A percentile compares a stretch with the other conserved stretches of the same genome.
phyloP scores from a whole-genome alignment of 2,329 filamentous ascomycete species.

The Delphinella strobiligena region DNA sequence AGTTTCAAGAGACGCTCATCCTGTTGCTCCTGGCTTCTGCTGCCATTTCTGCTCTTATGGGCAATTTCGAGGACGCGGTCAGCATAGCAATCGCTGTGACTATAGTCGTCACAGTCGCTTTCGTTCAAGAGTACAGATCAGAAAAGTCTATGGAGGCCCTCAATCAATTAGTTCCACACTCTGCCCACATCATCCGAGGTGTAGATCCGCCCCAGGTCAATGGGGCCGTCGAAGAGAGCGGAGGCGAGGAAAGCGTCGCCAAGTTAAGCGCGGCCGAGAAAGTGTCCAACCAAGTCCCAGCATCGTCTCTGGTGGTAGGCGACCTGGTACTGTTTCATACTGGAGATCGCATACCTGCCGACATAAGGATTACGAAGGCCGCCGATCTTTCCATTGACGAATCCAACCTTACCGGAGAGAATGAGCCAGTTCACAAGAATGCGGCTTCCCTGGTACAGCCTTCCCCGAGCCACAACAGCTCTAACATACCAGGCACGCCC shows the following conservation, averaged over 20 bases:
- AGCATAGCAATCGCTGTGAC: conserved; percentile 94
- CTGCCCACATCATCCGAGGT: conserved; percentile 77
- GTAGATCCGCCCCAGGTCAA: conserved; percentile 8
- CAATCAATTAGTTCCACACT: conserved; percentile 86
- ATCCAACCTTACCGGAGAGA: conserved; percentile 93
- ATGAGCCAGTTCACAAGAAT: conserved; percentile 76
- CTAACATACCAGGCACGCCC: conserved; percentile 36
- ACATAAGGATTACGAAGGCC: conserved; percentile 85
- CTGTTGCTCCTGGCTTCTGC: conserved; percentile 83
- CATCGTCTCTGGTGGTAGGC: conserved; percentile 76
- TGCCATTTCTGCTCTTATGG: conserved; percentile 75
- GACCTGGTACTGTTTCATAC: conserved; percentile 91
- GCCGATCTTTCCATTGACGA: conserved; percentile 89
- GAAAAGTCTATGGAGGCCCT: conserved; percentile 95
- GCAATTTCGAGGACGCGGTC: conserved; percentile 87
- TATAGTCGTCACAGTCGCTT: conserved; percentile 91
- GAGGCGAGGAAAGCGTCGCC: background rate
- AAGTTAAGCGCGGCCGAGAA: conserved; percentile 53
- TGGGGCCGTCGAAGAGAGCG: conserved; percentile 6
- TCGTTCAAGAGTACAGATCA: conserved; percentile 93
- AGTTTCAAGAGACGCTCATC: conserved; percentile 94
- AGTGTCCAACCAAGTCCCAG: conserved; percentile 73
- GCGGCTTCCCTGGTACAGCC: conserved; percentile 43
- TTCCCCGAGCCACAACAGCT: conserved; percentile 12
- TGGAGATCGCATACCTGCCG: conserved; percentile 89